Base-by-base conservation (phyloP, 208 protist species). In the Leishmania major region DNA sequence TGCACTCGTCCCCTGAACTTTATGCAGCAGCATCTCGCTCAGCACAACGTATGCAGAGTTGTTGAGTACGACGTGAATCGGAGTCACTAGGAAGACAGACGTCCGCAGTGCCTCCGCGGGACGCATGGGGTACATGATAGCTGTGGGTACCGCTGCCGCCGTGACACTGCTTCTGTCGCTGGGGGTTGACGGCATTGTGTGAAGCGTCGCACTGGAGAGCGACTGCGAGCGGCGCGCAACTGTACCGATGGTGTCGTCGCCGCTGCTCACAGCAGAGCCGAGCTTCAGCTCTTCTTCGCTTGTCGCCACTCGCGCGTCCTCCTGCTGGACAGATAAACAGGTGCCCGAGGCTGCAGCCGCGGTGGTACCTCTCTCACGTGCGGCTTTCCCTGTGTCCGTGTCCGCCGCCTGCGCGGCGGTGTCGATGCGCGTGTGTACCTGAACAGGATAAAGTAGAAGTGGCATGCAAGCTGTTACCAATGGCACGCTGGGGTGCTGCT, bases 11-110 rank as follows among this genome's bases (percentile, higher is more conserved):
- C 55, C 53, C 35, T 35, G 45, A 22, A 28, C 40, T 3, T 64
- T 28, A 59, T 60, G 75, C 51, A 82, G 25, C 37, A 84, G 47
- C 31, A 60, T 53, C 19, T 86, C 85, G 19, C 79, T 75, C 45
- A 88, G 51, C 37, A 81, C 13, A 25, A 81, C 67, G 72, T 80
- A 88, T 17, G 80, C 73, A 25, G 84, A 60, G 78, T 75, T 82
- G 73, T 67, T 83, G 71, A 88, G 77, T 45, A 84, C 76, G 49
- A 88, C 73, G 74, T 79, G 66, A 64, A 88, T 71, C 15, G 80
- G 84, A 2, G 75, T 80, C 70, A 88, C 82, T 62, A 79, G 62
- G 37, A 87, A 79, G 40, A 87, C 49, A 72, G 28, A 43, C 53
- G 79, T 53, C 47, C 25, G 70, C 35, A n/a, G 47, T 25, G 17